Evolutionary conservation across 1,284 basidiomycete genomes (phyloP), one percentile per base, ranked within the genome.

Genomic region (Thecaphora thlaspeos): DNA sequence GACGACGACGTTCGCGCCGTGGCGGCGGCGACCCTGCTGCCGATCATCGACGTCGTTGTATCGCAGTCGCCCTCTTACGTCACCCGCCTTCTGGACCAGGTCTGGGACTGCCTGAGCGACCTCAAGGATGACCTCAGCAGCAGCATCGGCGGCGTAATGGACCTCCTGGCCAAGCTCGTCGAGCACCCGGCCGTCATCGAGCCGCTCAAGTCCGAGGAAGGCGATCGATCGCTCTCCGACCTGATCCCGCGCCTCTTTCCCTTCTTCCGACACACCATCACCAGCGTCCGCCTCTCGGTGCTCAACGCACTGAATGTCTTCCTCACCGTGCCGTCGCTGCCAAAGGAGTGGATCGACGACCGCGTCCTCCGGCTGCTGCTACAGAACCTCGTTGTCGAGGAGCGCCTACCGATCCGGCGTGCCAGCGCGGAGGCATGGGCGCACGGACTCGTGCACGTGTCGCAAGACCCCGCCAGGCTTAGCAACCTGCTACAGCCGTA

Each of bases 1-100:
- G 95, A 98, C 71, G 95, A 99, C 72, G 95, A 99, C 78, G 94
- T 99, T 26, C 88, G 94, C 30, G 88, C 91, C 2, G 93, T 96
- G 0, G 94, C 94, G 1, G 94, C 95, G 7, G 88, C 90, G 0
- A 93, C 91, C 68, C 80, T 99, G 28, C 81, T 91, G 3, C 95
- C 95, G 0, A 86, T 98, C 30, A 87, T 89, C 0, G 82, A 83
- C 2, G 85, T 88, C 52, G 83, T 98, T 21, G 90, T 95, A 4
- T 80, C 85, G 28, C 84, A 86, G 57, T 80, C 96, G 4, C 87
- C 90, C 0, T 37, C 44, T 19, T 58, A 46, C 8, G 61, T 76
- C 42, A 47, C 73, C 1, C 81, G 82, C 9, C 85, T 96, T 23
- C 82, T 98, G 43, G 83, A 88, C 15, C 89, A 94, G 7, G 81